Evolutionary conservation across 495 filamentous ascomycete species (phyloP).

Genomic region (Aspergillus funiculosus): DNA sequence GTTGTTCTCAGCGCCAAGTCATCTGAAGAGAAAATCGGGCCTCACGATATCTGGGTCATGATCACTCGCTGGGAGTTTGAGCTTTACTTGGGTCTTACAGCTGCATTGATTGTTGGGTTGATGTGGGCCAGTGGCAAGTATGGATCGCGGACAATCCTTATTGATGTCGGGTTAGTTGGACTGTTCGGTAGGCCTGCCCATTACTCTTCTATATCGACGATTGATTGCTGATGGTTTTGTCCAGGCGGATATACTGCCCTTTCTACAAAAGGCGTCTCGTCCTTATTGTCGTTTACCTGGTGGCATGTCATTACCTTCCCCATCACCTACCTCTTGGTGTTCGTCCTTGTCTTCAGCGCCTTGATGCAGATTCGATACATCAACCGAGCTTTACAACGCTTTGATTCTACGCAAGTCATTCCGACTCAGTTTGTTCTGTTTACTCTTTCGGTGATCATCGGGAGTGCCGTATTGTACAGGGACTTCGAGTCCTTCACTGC

Average conservation of each 20-base stretch:
- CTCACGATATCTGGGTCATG: slow-evolving; percentile 80
- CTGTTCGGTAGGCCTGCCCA: slow-evolving; percentile 67
- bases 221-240: slow-evolving; percentile 25
- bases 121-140: slow-evolving; percentile 79
- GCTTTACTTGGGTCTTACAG: slow-evolving; percentile 75
- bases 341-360: slow-evolving; percentile 74
- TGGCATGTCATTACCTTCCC: slow-evolving; percentile 85
- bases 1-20: slow-evolving; percentile 89
- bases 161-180: slow-evolving; percentile 88
- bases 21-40: slow-evolving; percentile 84
- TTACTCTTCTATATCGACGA: neutral
- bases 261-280: slow-evolving; percentile 93
- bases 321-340: slow-evolving; percentile 76
- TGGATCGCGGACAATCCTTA: slow-evolving; percentile 77
- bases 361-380: slow-evolving; percentile 94
- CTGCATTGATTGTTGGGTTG: slow-evolving; percentile 61
- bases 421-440: slow-evolving; percentile 96
- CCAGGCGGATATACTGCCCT: slow-evolving; percentile 89
- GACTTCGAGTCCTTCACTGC: slow-evolving; percentile 79
- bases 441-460: slow-evolving; percentile 89
- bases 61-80: slow-evolving; percentile 89
- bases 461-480: slow-evolving; percentile 84
- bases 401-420: slow-evolving; percentile 95
- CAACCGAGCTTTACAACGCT: slow-evolving; percentile 88
- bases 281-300: slow-evolving; percentile 81